Base-by-base conservation (phyloP, 257 asterid species). In the Forsythia suspensa region DNA sequence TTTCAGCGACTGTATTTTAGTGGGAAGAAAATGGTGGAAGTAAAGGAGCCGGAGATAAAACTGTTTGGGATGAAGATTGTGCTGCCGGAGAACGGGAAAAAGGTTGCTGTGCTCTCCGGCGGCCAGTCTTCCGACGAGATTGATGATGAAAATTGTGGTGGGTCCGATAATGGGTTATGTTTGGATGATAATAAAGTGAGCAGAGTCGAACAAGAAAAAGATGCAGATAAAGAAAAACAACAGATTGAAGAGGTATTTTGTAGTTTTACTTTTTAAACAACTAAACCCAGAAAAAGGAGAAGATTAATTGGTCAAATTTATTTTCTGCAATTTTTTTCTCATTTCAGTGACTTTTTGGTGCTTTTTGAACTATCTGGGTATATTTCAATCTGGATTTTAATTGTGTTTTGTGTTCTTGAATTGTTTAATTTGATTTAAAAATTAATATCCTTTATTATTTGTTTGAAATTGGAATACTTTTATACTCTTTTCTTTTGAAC, bases 11-110 rank as follows among this genome's bases (percentile, higher is more conserved):
- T 71, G 73, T 82, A 51, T 69, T 80, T 36, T 52, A 57, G 24
- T 48, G 16, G 52, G 38, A 63, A 63, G 38, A 63, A 21, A 63
- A 63, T 63, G 85, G 84, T 73, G 77, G 79, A 84, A 75, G 59
- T 80, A 84, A 91, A 87, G 83, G 92, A 89, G 73, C 88, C 91
- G 46, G 91, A 87, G 80, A 88, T 92, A 41, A 92, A 80, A 85
- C 75, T 92, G 71, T 92, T 92, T 44, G 97, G 97, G 44, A 89
- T 84, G 81, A 92, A 83, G 82, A 92, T 92, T 87, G 69, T 85
- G 52, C 75, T 89, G 80, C 92, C 88, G 87, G 98, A 86, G 44
- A 77, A 85, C 61, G 84, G 78, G 68, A 63, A 29, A 81, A 76
- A 55, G 61, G n/a, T 24, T 5, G 39, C 6, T n/a, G 70, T 3